Evolutionary conservation across 1,139 yeast genomes (phyloP).

Genomic region (Saccharomyces hybrid): DNA sequence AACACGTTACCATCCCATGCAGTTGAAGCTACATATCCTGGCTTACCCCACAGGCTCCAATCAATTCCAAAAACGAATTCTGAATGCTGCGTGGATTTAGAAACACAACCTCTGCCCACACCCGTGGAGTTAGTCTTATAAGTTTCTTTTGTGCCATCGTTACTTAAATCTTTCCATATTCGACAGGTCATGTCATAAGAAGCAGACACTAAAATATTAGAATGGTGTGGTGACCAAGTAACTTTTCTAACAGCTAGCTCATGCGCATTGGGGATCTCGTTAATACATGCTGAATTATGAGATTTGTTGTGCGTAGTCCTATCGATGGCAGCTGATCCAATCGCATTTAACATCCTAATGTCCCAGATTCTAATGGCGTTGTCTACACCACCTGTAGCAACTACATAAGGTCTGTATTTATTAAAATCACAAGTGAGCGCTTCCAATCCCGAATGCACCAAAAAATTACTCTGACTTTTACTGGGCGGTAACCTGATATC

Average conservation of each 20-base stretch:
- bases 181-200: slow-evolving; percentile 91
- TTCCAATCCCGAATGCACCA: slow-evolving; percentile 78
- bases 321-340: slow-evolving; percentile 41
- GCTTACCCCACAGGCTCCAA: slow-evolving; percentile 94
- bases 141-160: slow-evolving; percentile 40
- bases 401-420: slow-evolving; percentile 68
- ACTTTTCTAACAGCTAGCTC: slow-evolving; percentile 80
- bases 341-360: slow-evolving; percentile 55
- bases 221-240: slow-evolving; percentile 83
- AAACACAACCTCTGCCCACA: slow-evolving; percentile 43
- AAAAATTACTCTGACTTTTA: slow-evolving; percentile 46
- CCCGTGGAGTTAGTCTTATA: slow-evolving; percentile 38
- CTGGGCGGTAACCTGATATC: slow-evolving; percentile 68
- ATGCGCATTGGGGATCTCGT: slow-evolving; percentile 70
- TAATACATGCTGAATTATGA: slow-evolving; percentile 32
- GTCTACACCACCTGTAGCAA: slow-evolving; percentile 90
- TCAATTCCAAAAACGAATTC: slow-evolving; percentile 96
- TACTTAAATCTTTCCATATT: slow-evolving; percentile 75
- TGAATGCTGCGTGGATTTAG: slow-evolving; percentile 61
- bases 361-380: slow-evolving; percentile 84
- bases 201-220: slow-evolving; percentile 62
- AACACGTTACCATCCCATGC: slow-evolving; percentile 97
- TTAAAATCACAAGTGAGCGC: slow-evolving; percentile 81
- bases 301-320: slow-evolving; percentile 29
- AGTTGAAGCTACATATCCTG: slow-evolving; percentile 90